Evolutionary conservation across 768 basidiomycete genomes (phyloP).

Genomic region (Panaeolus cyanescens): DNA sequence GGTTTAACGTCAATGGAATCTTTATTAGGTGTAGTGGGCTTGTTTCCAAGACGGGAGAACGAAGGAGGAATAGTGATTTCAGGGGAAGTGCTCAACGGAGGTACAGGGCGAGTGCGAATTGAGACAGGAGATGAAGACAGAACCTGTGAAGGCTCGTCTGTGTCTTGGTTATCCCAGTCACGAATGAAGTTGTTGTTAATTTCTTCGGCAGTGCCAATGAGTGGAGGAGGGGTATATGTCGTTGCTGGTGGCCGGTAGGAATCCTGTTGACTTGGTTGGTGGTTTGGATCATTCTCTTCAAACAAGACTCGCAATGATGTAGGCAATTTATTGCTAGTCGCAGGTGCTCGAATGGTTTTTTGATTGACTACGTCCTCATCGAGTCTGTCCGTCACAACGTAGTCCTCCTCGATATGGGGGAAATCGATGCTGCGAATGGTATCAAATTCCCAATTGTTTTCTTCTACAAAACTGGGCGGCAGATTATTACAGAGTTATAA

Average conservation of each 20-base stretch:
- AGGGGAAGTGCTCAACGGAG: neutral
- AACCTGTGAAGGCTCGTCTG: neutral
- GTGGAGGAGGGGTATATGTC: constrained; percentile 9
- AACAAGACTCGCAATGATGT: constrained; percentile 81
- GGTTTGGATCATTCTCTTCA: constrained; percentile 48
- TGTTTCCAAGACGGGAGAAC: neutral
- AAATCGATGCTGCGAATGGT: constrained; percentile 50
- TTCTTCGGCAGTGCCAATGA: constrained; percentile 9
- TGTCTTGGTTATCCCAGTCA: constrained; percentile 1
- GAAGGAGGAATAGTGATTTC: neutral
- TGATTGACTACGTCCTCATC: constrained; percentile 27
- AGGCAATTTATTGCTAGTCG: constrained; percentile 56
- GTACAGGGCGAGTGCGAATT: neutral
- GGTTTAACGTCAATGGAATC: neutral
- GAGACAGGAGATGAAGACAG: neutral
- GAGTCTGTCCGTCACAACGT: constrained; percentile 7
- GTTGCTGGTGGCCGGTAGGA: constrained; percentile 39
- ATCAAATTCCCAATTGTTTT: constrained; percentile 75
- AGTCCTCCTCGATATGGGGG: constrained; percentile 23
- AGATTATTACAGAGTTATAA: neutral
- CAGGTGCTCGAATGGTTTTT: constrained; percentile 51
- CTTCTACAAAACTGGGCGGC: constrained; percentile 25
- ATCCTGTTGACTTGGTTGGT: constrained; percentile 29
- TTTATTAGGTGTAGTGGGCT: neutral
- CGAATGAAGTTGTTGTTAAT: constrained; percentile 9